phyloP scores from a whole-genome alignment of 441 rosid species.

The Erysimum pusillum region DNA sequence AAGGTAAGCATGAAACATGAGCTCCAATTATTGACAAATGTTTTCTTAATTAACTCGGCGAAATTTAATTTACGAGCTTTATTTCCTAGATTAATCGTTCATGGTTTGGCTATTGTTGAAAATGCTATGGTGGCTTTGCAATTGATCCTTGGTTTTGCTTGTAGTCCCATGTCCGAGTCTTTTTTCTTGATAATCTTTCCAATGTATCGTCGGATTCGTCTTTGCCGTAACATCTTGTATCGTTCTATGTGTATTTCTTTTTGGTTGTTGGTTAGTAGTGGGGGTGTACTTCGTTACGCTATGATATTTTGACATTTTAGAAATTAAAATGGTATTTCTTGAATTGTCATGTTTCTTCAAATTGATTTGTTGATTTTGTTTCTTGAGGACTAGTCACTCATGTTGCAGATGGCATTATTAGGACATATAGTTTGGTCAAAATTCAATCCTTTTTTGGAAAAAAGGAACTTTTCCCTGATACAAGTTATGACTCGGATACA shows the following conservation, averaged over 20 bases:
- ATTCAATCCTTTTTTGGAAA: conserved; percentile 32
- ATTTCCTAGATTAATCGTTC: background rate
- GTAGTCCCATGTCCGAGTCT: background rate
- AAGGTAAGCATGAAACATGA: background rate
- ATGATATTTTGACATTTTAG: conserved; percentile 6
- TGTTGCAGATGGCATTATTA: conserved; percentile 24
- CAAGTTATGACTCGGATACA: background rate
- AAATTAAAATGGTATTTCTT: background rate
- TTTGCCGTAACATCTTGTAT: background rate
- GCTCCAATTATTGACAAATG: background rate
- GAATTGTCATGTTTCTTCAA: conserved; percentile 22
- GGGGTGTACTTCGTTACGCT: background rate
- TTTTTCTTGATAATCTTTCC: background rate
- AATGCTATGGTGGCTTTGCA: background rate
- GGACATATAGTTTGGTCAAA: conserved; percentile 39
- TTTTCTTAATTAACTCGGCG: background rate
- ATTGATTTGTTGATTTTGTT: conserved; percentile 14
- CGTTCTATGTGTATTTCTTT: background rate
- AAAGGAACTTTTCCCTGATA: background rate
- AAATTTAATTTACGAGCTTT: background rate
- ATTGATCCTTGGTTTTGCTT: background rate
- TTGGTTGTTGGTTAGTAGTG: background rate
- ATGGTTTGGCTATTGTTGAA: background rate
- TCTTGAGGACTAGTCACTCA: conserved; percentile 21
- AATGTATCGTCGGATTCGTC: background rate